These are phyloP conservation scores for Colletotrichum camelliae DNA, from an alignment of 2,329 filamentous ascomycete genomes.

Conservation along the genomic window DNA sequence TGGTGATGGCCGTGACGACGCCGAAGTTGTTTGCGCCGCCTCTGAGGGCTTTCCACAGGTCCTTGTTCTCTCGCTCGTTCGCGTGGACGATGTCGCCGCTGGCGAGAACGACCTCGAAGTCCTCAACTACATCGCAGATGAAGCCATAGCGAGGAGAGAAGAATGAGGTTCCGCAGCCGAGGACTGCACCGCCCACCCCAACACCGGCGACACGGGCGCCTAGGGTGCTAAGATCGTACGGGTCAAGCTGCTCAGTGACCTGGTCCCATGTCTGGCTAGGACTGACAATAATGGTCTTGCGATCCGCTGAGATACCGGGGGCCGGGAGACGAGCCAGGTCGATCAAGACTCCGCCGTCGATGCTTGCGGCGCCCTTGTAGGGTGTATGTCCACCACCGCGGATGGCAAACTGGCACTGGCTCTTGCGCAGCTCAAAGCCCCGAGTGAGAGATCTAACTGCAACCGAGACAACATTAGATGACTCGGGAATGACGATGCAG, in stretches of 20 bases:
- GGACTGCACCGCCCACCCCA: conserved; percentile 40
- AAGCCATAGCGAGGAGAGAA: conserved; percentile 6
- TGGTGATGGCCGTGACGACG: conserved; percentile 29
- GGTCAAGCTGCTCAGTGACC: conserved; percentile 41
- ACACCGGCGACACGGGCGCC: conserved; percentile 45
- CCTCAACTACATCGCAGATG: neutral
- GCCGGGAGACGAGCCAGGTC: neutral
- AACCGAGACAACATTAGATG: conserved; percentile 11
- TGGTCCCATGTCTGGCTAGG: conserved; percentile 43
- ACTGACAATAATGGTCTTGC: conserved; percentile 36
- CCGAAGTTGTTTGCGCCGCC: conserved; percentile 52
- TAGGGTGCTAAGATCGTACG: conserved; percentile 35
- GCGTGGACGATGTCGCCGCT: conserved; percentile 45
- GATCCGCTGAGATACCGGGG: conserved; percentile 28
- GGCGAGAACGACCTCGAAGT: conserved; percentile 37
- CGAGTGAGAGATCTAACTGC: neutral
- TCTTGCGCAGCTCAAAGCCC: neutral
- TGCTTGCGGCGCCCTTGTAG: conserved; percentile 16
- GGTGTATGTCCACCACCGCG: conserved; percentile 12
- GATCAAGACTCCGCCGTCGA: conserved; percentile 6
- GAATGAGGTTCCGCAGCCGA: conserved; percentile 8
- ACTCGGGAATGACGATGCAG: conserved; percentile 17
- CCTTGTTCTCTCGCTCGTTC: conserved; percentile 34
- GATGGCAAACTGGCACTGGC: conserved; percentile 4
- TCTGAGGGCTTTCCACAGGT: conserved; percentile 49